Evolutionary conservation across 73 alveolate species (phyloP), one percentile per base, ranked within the genome.

Genomic region (Stentor coeruleus): DNA sequence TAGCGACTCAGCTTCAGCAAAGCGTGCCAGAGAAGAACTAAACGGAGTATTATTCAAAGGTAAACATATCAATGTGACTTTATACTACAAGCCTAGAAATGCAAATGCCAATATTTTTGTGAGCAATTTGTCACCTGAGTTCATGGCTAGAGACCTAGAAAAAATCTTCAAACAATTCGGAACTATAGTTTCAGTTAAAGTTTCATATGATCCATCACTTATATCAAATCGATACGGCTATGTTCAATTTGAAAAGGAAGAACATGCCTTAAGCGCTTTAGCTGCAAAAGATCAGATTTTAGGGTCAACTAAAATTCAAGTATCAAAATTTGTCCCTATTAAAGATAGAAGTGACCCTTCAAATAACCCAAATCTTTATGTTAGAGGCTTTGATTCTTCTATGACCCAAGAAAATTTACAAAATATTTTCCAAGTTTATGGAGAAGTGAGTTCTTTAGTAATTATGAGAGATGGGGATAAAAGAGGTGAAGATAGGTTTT

Each of bases 191-290:
- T n/a, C n/a, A n/a, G n/a, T n/a, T n/a, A n/a, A n/a, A n/a, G n/a
- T n/a, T n/a, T n/a, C n/a, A n/a, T n/a, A n/a, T n/a, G n/a, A n/a
- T n/a, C n/a, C n/a, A n/a, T n/a, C n/a, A n/a, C n/a, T n/a, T n/a
- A n/a, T n/a, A 57, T 57, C 73, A 57, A 57, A 57, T 20, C 15
- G 73, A 57, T 57, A 20, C 28, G 73, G 73, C 73, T 57, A 20
- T 31, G 73, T 57, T 31, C 73, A 57, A 57, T 57, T 57, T 31
- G 73, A 57, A 57, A 57, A 57, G 73, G 35, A 57, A 57, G 73
- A 57, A 57, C 28, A n/a, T 20, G 73, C 73, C 28, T 20, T 20
- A 57, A 57, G 28, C 15, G 73, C 73, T 20, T 57, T 57, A 57
- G 73, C 73, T 57, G 73, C 73, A 57, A 57, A 57, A 20, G n/a